Percentiles rank a stretch among this genome's conserved stretches.
Conservation (phyloP, 257 asterid species). For the Nicotiana tomentosiformis region DNA sequence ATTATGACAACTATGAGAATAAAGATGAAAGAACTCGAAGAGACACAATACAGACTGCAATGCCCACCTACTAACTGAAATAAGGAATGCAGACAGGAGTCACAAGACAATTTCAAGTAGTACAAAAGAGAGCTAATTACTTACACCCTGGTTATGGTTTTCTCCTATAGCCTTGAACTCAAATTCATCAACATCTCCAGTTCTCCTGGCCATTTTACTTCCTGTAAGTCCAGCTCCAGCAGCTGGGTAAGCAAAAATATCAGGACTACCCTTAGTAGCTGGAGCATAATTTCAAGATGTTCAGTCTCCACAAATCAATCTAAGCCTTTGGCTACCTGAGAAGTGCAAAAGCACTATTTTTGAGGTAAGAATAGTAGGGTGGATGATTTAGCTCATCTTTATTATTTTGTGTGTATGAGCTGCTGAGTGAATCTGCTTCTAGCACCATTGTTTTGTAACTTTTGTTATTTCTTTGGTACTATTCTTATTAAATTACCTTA, state of each 20-base stretch:
- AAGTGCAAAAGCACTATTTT: background rate
- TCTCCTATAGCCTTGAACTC: constrained; percentile 86
- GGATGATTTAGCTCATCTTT: background rate
- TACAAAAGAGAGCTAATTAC: constrained; percentile 15
- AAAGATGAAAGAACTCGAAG: background rate
- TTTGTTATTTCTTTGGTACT: background rate
- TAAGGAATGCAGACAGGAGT: constrained; percentile 11
- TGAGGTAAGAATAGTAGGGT: background rate
- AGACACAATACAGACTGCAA: constrained; percentile 3
- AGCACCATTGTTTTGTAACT: background rate
- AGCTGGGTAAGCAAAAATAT: constrained; percentile 39
- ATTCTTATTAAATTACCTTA: background rate
- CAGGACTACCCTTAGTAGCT: background rate
- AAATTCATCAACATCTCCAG: constrained; percentile 89
- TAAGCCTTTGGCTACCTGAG: background rate
- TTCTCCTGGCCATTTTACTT: constrained; percentile 85
- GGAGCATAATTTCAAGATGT: constrained; percentile 2
- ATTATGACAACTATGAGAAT: background rate
- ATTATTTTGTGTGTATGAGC: background rate
- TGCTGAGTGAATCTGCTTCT: background rate
- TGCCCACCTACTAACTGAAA: background rate
- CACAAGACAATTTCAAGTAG: background rate
- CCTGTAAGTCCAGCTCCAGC: constrained; percentile 99
- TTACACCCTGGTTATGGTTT: constrained; percentile 94
- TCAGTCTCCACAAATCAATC: background rate